Conservation (phyloP, 768 basidiomycete genomes). For the Boletales sp. region DNA sequence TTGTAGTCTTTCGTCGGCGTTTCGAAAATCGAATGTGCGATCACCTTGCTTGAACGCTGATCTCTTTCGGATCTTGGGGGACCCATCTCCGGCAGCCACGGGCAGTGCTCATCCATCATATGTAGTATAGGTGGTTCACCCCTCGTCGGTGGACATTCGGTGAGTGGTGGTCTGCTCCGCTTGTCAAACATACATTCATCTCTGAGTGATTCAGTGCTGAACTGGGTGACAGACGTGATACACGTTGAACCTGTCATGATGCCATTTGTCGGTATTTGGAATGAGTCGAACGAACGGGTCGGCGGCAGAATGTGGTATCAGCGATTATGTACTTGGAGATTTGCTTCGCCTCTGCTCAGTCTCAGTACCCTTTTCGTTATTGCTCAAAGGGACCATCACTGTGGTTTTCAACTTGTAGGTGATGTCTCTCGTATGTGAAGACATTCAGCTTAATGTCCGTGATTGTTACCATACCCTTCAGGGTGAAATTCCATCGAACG, state of each 20-base stretch:
- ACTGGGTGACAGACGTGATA: constrained; percentile 63
- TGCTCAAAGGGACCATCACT: constrained; percentile 59
- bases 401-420: constrained; percentile 74
- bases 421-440: constrained; percentile 6
- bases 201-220: constrained; percentile 48
- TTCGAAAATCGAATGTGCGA: constrained; percentile 90
- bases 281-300: neutral
- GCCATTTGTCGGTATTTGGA: neutral
- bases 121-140: constrained; percentile 54
- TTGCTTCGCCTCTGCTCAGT: constrained; percentile 19
- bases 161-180: constrained; percentile 3
- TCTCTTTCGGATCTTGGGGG: constrained; percentile 76
- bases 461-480: constrained; percentile 69
- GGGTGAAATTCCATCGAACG: constrained; percentile 39
- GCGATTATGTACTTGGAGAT: constrained; percentile 64
- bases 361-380: neutral
- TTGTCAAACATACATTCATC: neutral
- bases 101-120: constrained; percentile 13
- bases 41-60: constrained; percentile 65
- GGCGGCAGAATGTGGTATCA: constrained; percentile 78
- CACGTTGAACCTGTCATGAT: constrained; percentile 35
- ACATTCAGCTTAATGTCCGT: constrained; percentile 17
- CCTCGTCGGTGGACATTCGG: constrained; percentile 60
- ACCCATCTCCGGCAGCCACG: constrained; percentile 15
- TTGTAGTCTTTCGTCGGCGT: constrained; percentile 82